Base-by-base conservation (phyloP, 2,329 filamentous ascomycete genomes). In the Elsinoe necatrix region DNA sequence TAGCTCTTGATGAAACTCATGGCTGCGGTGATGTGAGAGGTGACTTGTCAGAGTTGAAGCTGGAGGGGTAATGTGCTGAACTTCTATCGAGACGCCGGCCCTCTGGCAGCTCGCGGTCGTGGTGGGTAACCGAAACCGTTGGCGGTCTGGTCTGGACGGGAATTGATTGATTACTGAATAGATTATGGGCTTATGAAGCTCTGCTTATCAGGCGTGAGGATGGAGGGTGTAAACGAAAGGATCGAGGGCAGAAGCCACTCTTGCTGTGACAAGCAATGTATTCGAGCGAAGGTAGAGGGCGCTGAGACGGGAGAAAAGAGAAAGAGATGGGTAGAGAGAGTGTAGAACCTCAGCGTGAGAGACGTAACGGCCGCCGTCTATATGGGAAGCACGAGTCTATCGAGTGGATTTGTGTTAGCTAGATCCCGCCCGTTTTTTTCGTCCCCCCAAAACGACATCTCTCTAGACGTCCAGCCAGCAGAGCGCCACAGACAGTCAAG, bases 1-100 rank as follows among this genome's bases (percentile, higher is more conserved):
- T 61, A 61, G 42, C 52, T 54, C 47, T 59, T 59, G 35, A 61
- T 29, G 45, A 57, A 45, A 58, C 57, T 56, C 59, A 61, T 61
- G 27, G 41, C 27, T 29, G 27, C 12, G 34, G 34, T 51, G 56
- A 27, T 57, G 43, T 27, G 23, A 31, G 7, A 21, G 41, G 25
- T 31, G 20, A 52, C 29, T 23, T 23, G 29, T 21, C 29, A 25
- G 37, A 29, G 37, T 55, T 29, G 37, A 37, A 27, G 47, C 20
- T n/a, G 23, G 12, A 35, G 27, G 48, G 55, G 41, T 8, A 27
- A 58, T 35, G 31, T 12, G 50, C 39, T 35, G 43, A 43, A 47
- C 54, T 54, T 52, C 9, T 21, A 21, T 52, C 48, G 48, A 52
- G 48, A 20, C 21, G 48, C 48, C 48, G 48, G 48, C 48, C 48